phyloP scores from a whole-genome alignment of 768 basidiomycete species.

The Leccinum broughii region DNA sequence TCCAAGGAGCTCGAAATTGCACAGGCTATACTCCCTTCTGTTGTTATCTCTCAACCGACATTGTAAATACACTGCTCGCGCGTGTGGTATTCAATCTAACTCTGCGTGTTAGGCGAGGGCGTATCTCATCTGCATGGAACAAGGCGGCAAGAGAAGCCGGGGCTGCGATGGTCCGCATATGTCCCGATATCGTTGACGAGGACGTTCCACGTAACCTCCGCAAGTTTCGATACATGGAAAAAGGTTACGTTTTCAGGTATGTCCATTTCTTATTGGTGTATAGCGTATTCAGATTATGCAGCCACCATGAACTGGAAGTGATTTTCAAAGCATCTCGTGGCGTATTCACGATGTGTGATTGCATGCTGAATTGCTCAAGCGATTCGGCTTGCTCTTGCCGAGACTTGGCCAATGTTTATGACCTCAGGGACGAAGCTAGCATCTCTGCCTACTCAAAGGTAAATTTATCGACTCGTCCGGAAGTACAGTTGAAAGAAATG shows the following conservation, averaged over 20 bases:
- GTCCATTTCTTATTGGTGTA: conserved; percentile 1
- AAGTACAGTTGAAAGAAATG: conserved; percentile 2
- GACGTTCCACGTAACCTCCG: conserved; percentile 43
- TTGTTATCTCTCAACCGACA: conserved; percentile 22
- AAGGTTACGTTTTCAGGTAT: conserved; percentile 49
- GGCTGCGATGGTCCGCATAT: conserved; percentile 37
- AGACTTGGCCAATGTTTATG: conserved; percentile 39
- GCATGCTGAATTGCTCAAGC: conserved; percentile 37
- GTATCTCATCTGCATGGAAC: conserved; percentile 34
- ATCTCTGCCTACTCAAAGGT: conserved; percentile 47
- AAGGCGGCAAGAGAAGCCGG: conserved; percentile 22
- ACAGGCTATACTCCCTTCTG: conserved; percentile 14
- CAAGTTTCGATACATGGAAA: conserved; percentile 55
- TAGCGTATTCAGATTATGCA: conserved; percentile 10
- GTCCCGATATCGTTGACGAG: conserved; percentile 34
- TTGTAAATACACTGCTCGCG: conserved; percentile 15
- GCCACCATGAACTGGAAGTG: conserved; percentile 19
- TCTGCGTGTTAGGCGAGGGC: conserved; percentile 21
- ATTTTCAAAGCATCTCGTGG: conserved; percentile 30
- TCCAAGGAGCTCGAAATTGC: conserved; percentile 5
- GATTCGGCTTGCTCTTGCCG: conserved; percentile 50
- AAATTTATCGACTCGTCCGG: conserved; percentile 6
- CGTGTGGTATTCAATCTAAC: conserved; percentile 3
- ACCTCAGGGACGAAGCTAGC: conserved; percentile 30
- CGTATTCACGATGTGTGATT: conserved; percentile 47